A percentile compares a stretch with the other conserved stretches of the same genome.
Conservation (phyloP, 805 yeast genomes). For the Candida vartiovaarae region DNA sequence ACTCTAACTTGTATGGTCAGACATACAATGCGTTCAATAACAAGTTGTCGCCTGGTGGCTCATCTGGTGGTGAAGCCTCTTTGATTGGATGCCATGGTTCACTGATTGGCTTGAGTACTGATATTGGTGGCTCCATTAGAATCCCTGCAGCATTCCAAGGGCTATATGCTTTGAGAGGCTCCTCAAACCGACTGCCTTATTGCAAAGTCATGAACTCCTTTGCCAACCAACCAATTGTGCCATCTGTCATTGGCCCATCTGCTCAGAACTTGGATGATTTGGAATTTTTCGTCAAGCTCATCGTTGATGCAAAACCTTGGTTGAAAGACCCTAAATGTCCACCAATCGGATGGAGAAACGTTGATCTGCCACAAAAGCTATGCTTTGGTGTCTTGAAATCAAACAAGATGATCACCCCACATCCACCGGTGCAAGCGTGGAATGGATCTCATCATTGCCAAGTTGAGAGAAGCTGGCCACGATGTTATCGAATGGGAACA, state of each 20-base stretch:
- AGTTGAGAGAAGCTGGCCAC: constrained; percentile 30
- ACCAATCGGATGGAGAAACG: constrained; percentile 34
- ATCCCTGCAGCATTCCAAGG: constrained; percentile 39
- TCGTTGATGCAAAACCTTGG: constrained; percentile 34
- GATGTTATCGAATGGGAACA: constrained; percentile 38
- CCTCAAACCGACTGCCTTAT: constrained; percentile 35
- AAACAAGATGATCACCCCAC: constrained; percentile 30
- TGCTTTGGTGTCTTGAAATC: constrained; percentile 40
- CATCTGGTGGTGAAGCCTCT: constrained; percentile 48
- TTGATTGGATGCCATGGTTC: constrained; percentile 36
- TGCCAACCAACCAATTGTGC: constrained; percentile 13
- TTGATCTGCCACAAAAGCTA: constrained; percentile 27
- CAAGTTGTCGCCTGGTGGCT: constrained; percentile 41
- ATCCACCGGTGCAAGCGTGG: constrained; percentile 51
- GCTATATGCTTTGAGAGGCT: constrained; percentile 35
- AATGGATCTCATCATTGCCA: constrained; percentile 24
- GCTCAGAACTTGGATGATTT: constrained; percentile 30
- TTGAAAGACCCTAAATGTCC: constrained; percentile 31
- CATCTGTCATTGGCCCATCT: constrained; percentile 42
- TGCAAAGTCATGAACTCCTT: constrained; percentile 19
- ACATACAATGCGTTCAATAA: constrained; percentile 38
- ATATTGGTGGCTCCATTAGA: constrained; percentile 45
- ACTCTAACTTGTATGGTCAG: constrained; percentile 36
- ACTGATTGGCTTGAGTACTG: constrained; percentile 47
- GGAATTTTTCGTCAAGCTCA: constrained; percentile 25